Evolutionary conservation across 108 stramenopile genomes (phyloP).

Genomic region (Skeletonema grethae): DNA sequence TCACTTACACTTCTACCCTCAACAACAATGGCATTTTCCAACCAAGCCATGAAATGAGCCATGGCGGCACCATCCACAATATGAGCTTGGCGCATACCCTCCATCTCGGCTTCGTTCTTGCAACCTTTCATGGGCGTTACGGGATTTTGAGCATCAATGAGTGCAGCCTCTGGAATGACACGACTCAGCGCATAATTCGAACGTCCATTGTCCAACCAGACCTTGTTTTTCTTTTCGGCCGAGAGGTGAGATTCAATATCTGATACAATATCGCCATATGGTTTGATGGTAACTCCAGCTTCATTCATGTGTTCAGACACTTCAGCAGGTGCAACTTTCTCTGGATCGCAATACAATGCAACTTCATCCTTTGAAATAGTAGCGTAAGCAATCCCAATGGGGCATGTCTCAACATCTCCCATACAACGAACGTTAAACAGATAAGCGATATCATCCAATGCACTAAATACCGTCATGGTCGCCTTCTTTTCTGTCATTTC

Average conservation of each 20-base stretch:
- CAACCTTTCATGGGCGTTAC: slow-evolving; percentile 92
- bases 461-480: slow-evolving; percentile 84
- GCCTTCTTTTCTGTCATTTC: slow-evolving; percentile 79
- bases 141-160: slow-evolving; percentile 78
- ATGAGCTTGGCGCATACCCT: slow-evolving; percentile 92
- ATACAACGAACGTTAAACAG: slow-evolving; percentile 92
- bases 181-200: slow-evolving; percentile 65
- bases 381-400: slow-evolving; percentile 92
- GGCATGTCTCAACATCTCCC: slow-evolving; percentile 88
- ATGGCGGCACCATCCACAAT: slow-evolving; percentile 95
- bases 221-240: slow-evolving; percentile 47
- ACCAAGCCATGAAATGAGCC: slow-evolving; percentile 90
- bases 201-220: slow-evolving; percentile 72
- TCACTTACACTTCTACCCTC: slow-evolving; percentile 80
- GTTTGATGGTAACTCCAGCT: slow-evolving; percentile 52
- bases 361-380: slow-evolving; percentile 75
- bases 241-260: slow-evolving; percentile 65
- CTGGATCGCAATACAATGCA: slow-evolving; percentile 72
- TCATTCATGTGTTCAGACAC: slow-evolving; percentile 67
- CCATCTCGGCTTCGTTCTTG: slow-evolving; percentile 92
- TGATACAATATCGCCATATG: slow-evolving; percentile 69
- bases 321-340: slow-evolving; percentile 59
- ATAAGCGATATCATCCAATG: slow-evolving; percentile 97
- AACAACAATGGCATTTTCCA: slow-evolving; percentile 68
- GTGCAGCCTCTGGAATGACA: slow-evolving; percentile 59